phyloP scores from a whole-genome alignment of 768 basidiomycete species.

The Leucogyrophana mollusca region DNA sequence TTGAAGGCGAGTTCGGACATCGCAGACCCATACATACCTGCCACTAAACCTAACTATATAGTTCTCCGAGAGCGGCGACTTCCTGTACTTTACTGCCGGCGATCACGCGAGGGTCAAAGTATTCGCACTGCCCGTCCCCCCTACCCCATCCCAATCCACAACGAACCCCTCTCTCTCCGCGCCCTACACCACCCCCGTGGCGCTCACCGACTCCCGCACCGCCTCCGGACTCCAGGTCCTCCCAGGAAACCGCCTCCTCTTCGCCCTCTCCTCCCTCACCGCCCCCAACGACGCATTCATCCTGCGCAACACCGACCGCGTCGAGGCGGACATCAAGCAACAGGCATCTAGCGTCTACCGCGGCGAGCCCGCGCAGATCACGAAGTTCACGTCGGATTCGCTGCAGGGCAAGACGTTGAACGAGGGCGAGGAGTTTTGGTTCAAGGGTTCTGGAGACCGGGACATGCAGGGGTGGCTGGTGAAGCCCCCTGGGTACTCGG shows the following conservation, averaged over 20 bases:
- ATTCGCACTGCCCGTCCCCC: constrained; percentile 65
- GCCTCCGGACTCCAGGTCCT: constrained; percentile 65
- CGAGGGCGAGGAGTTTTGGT: constrained; percentile 82
- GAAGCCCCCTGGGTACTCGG: constrained; percentile 76
- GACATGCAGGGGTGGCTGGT: constrained; percentile 83
- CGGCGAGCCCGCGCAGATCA: constrained; percentile 53
- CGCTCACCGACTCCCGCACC: constrained; percentile 57
- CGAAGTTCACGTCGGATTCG: constrained; percentile 57
- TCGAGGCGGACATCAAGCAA: constrained; percentile 40
- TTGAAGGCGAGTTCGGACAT: constrained; percentile 47
- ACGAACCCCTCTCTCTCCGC: constrained; percentile 41
- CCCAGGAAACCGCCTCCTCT: constrained; percentile 58
- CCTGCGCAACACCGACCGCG: constrained; percentile 44
- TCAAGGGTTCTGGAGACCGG: constrained; percentile 75
- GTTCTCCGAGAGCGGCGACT: constrained; percentile 73
- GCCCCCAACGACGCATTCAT: constrained; percentile 80
- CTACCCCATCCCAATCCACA: constrained; percentile 54
- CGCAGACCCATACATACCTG: not conserved
- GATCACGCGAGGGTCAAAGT: constrained; percentile 78
- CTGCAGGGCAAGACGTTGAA: constrained; percentile 59
- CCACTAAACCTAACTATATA: constrained; percentile 23
- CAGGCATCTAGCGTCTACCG: constrained; percentile 23
- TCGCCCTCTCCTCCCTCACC: constrained; percentile 72
- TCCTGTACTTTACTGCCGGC: constrained; percentile 73
- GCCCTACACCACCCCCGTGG: constrained; percentile 52